Percentiles rank a stretch among this genome's conserved stretches.
phyloP scores from a whole-genome alignment of 495 filamentous ascomycete species.

The Aspergillus funiculosus region DNA sequence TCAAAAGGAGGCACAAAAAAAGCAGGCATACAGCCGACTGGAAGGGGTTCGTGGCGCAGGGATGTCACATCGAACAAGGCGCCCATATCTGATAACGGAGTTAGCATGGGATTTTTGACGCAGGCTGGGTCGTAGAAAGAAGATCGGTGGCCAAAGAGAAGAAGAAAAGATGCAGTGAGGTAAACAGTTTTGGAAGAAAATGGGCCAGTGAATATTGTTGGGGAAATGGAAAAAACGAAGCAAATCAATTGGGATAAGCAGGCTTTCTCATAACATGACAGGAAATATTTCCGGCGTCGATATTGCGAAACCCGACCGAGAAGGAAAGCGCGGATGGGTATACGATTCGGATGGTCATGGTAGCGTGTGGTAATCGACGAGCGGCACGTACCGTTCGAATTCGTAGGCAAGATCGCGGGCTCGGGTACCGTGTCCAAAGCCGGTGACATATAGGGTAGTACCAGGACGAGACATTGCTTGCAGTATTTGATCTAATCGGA shows the following conservation, averaged over 20 bases:
- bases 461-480: constrained; percentile 77
- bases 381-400: constrained; percentile 96
- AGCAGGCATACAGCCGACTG: constrained; percentile 74
- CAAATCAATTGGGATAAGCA: constrained; percentile 7
- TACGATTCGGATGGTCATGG: constrained; percentile 26
- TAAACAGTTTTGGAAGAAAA: not conserved
- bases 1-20: constrained; percentile 22
- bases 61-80: constrained; percentile 97
- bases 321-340: constrained; percentile 17
- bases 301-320: constrained; percentile 21
- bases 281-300: constrained; percentile 17
- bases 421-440: constrained; percentile 98
- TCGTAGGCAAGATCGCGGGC: constrained; percentile 99
- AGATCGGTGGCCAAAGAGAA: not conserved
- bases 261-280: constrained; percentile 6
- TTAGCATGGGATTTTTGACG: constrained; percentile 7
- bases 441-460: constrained; percentile 93
- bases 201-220: no score
- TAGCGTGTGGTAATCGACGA: constrained; percentile 45
- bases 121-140: not conserved
- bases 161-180: not conserved
- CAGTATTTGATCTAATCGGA: not conserved
- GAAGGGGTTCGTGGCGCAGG: constrained; percentile 88
- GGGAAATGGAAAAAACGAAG: no score
- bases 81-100: constrained; percentile 72